Conservation (phyloP, 305 asterid genomes). For the Fraxinus xanthoxyloides region DNA sequence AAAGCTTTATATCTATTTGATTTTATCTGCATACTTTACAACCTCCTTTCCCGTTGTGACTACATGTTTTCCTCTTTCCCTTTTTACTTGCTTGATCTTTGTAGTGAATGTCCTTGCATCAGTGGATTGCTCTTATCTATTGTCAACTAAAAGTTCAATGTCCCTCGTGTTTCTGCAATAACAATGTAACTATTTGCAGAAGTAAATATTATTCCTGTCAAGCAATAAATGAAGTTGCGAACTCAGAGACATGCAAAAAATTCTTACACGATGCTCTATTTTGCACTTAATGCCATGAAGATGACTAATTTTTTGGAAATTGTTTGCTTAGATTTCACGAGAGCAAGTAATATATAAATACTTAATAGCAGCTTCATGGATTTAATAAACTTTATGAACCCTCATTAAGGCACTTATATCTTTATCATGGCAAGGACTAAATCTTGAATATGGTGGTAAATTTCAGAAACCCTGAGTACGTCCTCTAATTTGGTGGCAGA, state of each 20-base stretch:
- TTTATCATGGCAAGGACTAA: background rate
- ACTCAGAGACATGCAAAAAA: background rate
- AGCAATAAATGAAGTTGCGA: background rate
- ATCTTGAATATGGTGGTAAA: background rate
- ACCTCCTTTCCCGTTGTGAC: background rate
- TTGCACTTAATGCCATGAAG: background rate
- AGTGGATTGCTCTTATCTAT: background rate
- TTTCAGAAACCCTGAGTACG: background rate
- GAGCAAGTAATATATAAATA: background rate
- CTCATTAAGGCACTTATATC: background rate
- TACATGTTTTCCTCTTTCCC: background rate
- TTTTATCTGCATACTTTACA: background rate
- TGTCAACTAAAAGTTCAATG: background rate
- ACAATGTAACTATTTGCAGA: background rate
- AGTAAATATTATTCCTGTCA: background rate
- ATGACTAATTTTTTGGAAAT: background rate
- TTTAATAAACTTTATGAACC: background rate
- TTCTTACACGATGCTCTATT: background rate
- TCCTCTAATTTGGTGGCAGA: background rate
- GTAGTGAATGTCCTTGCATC: background rate
- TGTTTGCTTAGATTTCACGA: background rate
- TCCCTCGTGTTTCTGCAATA: background rate
- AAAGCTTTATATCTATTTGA: background rate
- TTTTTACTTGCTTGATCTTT: background rate
- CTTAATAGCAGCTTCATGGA: background rate